Evolutionary conservation across 805 yeast genomes (phyloP).

Genomic region (Lipomyces yamadae): DNA sequence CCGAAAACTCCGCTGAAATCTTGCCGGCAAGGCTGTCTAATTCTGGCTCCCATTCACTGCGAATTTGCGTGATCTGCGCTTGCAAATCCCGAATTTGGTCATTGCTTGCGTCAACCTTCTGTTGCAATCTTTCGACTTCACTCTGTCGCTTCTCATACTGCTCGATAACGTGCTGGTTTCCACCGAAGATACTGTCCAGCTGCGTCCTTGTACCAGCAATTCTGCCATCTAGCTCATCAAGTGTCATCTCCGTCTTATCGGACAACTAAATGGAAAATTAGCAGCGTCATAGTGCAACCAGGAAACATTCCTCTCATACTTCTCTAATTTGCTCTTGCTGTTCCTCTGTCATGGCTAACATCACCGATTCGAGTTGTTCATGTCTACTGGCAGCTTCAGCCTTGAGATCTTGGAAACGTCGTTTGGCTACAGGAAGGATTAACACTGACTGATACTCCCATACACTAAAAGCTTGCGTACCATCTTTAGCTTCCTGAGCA

Average conservation of each 20-base stretch:
- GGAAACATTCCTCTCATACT: not conserved
- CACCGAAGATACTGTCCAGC: constrained; percentile 25
- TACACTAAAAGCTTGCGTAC: not conserved
- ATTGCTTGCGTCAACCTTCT: constrained; percentile 49
- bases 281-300: not conserved
- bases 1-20: constrained; percentile 69
- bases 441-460: not conserved
- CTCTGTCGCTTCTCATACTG: constrained; percentile 49
- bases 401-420: constrained; percentile 1
- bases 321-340: constrained; percentile 52
- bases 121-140: constrained; percentile 49
- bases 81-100: constrained; percentile 43
- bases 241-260: constrained; percentile 33
- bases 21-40: constrained; percentile 57
- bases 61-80: constrained; percentile 49
- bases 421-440: not conserved
- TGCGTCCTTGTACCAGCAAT: constrained; percentile 8
- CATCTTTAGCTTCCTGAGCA: constrained; percentile 5
- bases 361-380: constrained; percentile 3
- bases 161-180: constrained; percentile 35
- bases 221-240: constrained; percentile 47
- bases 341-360: constrained; percentile 35
- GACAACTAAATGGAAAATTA: not conserved
- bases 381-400: constrained; percentile 10
- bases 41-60: constrained; percentile 64